Evolutionary conservation across 352 stramenopile species (phyloP).

Genomic region (Blastocystis sp.): DNA sequence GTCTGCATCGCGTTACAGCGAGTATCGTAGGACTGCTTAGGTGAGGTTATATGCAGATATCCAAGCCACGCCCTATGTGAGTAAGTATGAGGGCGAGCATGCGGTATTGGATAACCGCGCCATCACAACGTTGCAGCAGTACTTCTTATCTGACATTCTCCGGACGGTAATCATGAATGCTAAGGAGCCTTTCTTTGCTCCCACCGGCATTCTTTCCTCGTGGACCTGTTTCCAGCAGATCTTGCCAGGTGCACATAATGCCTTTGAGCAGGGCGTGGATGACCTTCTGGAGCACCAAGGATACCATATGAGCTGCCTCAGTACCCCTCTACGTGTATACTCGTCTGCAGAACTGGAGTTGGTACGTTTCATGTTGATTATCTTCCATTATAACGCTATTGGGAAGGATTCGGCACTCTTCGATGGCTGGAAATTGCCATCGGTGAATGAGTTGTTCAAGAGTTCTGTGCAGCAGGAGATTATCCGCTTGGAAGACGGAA

Average conservation of each 20-base stretch:
- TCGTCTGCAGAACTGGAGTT: not conserved
- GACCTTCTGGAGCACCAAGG: not conserved
- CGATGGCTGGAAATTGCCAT: not conserved
- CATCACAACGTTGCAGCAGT: not conserved
- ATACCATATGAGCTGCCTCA: not conserved
- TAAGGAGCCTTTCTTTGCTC: not conserved
- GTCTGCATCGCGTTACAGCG: not conserved
- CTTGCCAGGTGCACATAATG: not conserved
- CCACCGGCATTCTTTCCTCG: not conserved
- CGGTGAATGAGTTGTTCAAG: not conserved
- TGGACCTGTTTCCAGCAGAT: not conserved
- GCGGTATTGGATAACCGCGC: not conserved
- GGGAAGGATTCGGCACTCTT: not conserved
- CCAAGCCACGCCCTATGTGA: slow-evolving; percentile 4
- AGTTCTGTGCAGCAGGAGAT: not conserved
- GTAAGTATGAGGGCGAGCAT: not conserved
- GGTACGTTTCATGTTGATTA: not conserved
- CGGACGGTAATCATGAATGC: not conserved
- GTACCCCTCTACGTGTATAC: not conserved
- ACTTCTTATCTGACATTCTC: not conserved
- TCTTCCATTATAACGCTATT: not conserved
- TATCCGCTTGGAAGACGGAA: not conserved
- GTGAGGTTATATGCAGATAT: not conserved
- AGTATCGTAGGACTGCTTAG: not conserved
- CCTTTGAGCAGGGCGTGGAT: not conserved